Base-by-base conservation (phyloP, 495 filamentous ascomycete genomes). In the Penicillium angulare region DNA sequence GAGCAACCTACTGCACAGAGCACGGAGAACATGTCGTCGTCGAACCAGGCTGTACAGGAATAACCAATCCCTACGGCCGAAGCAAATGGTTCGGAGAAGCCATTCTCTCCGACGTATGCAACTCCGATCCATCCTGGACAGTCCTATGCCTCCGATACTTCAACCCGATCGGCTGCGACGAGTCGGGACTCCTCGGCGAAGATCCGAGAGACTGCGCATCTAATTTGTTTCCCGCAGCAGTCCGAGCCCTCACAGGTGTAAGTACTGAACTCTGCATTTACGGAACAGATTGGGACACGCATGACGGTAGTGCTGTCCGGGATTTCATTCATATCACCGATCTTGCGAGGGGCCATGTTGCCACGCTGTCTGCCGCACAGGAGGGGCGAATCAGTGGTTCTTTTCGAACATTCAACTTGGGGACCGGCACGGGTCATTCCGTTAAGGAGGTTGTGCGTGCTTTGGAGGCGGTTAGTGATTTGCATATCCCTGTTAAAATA, bases 271-370 rank as follows among this genome's bases (percentile, higher is more conserved):
- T 47, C 12, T 36, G 32, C 23, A 47, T 47, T 18, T 47, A 47
- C 32, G 44, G 44, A 6, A 47, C 17, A 7, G 44, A 47, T 7
- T 47, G 44, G 44, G 33, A 47, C 26, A 47, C 44, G 3, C 20
- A 9, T 7, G 44, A 47, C 38, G 44, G 44, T 7, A 47, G 20
- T 26, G 44, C 44, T 2, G 33, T 47, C 13, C 32, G 44, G 9
- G 44, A 47, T 27, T 47, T 47, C 32, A 47, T 47, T 12, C 44
- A 47, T 26, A 33, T 47, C n/a, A 47, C 31, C 2, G 44, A 47
- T 47, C 44, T 47, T 10, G 44, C 44, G 31, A 31, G 44, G 1
- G 44, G 44, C 10, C 44, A 47, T 27, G 22, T 47, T 2, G 44
- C 44, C 15, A 44, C 41, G 7, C 15, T 44, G n/a, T 44, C 41